A percentile compares a stretch with the other conserved stretches of the same genome.
Evolutionary conservation across 805 yeast genomes (phyloP).

Genomic region (Monosporozyma siamensis): DNA sequence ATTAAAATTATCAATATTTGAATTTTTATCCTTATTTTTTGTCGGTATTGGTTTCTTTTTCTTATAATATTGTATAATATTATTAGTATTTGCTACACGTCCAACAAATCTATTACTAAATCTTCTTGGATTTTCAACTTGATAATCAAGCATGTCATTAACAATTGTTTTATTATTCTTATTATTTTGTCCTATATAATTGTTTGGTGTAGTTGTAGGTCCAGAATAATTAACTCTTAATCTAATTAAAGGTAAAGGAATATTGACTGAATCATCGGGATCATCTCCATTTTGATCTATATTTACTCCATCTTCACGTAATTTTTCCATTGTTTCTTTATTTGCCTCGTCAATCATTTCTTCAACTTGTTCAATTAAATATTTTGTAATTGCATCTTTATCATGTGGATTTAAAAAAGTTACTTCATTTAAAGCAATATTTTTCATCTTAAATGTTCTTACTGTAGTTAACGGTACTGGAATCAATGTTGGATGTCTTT

Average conservation of each 20-base stretch:
- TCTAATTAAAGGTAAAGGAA: constrained; percentile 76
- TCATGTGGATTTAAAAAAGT: constrained; percentile 54
- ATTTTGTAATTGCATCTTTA: constrained; percentile 50
- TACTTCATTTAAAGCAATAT: constrained; percentile 43
- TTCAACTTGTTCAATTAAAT: constrained; percentile 56
- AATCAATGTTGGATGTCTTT: constrained; percentile 39
- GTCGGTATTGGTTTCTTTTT: constrained; percentile 30
- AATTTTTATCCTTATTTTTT: too few species aligned
- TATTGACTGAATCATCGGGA: constrained; percentile 20
- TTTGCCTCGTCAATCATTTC: constrained; percentile 52
- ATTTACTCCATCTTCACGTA: too few species aligned
- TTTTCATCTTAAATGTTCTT: constrained; percentile 74
- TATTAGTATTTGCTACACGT: constrained; percentile 81
- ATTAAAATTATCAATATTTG: constrained; percentile 5
- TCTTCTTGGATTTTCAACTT: constrained; percentile 82
- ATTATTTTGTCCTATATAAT: too few species aligned
- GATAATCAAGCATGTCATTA: constrained; percentile 44
- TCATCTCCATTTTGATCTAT: constrained; percentile 11
- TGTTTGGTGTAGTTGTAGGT: constrained; percentile 10
- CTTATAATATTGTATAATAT: constrained; percentile 64
- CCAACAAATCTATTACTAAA: constrained; percentile 89
- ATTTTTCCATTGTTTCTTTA: constrained; percentile 35
- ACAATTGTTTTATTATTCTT: neutral
- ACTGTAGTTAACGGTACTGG: constrained; percentile 43
- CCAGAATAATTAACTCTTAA: constrained; percentile 83